A percentile compares a stretch with the other conserved stretches of the same genome.
These are phyloP conservation scores for Cyclostephanos invisitatus DNA, from an alignment of 108 stramenopile species.

Conservation along the genomic window DNA sequence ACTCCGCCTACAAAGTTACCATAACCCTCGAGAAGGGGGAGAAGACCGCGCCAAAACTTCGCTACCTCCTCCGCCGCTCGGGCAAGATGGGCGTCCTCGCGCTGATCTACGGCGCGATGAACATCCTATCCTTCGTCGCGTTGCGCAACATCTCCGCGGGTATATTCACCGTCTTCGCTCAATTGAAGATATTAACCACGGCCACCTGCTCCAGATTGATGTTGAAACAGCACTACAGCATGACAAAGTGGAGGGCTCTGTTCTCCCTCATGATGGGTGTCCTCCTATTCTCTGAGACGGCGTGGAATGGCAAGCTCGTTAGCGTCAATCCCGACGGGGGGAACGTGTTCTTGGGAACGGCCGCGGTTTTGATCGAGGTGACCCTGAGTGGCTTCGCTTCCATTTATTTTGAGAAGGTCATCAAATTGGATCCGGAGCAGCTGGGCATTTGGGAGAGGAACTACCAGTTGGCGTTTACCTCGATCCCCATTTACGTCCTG, in stretches of 20 bases:
- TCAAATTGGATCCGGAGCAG: conserved; percentile 76
- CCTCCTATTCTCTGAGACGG: conserved; percentile 85
- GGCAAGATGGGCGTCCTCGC: conserved; percentile 88
- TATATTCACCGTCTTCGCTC: conserved; percentile 88
- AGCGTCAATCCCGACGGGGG: conserved; percentile 51
- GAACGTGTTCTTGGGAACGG: conserved; percentile 71
- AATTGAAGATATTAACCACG: conserved; percentile 93
- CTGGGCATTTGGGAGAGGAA: conserved; percentile 92
- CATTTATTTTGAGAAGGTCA: conserved; percentile 95
- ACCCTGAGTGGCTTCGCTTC: conserved; percentile 91
- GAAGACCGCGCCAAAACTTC: conserved; percentile 32
- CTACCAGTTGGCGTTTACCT: conserved; percentile 82
- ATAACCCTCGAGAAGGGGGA: conserved; percentile 41
- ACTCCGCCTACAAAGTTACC: conserved; percentile 60
- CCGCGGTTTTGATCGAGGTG: conserved; percentile 89
- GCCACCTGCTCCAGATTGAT: conserved; percentile 87
- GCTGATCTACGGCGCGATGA: conserved; percentile 90
- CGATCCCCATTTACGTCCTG: conserved; percentile 68
- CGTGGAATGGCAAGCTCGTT: conserved; percentile 53
- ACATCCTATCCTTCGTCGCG: conserved; percentile 87
- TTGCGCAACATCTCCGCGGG: conserved; percentile 90
- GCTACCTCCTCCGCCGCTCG: conserved; percentile 68
- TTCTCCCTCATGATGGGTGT: conserved; percentile 87
- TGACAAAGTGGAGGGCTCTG: conserved; percentile 91
- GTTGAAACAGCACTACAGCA: conserved; percentile 71